These are phyloP conservation scores for Oryza australiensis DNA, from an alignment of 176 grass and related monocot genomes.

Conservation along the genomic window DNA sequence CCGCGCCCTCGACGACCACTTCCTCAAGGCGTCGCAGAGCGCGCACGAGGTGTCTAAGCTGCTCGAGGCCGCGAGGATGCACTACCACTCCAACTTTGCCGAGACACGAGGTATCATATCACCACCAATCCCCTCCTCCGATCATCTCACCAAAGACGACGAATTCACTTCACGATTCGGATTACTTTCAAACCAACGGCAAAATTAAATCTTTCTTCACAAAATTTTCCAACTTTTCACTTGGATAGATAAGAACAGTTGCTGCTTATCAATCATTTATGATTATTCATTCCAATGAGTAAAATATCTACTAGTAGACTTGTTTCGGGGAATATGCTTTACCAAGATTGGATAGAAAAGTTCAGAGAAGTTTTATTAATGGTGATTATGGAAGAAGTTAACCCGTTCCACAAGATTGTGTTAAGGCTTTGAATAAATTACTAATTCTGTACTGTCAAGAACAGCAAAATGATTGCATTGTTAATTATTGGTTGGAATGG, in stretches of 20 bases:
- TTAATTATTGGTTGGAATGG: background rate
- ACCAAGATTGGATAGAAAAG: background rate
- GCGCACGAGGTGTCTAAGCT: conserved; percentile 84
- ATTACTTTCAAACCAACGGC: no score
- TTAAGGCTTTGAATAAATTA: conserved; percentile 1
- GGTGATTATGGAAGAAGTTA: background rate
- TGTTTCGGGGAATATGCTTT: background rate
- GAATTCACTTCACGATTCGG: background rate
- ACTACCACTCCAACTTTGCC: conserved; percentile 96
- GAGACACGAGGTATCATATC: conserved; percentile 70
- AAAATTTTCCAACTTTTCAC: background rate
- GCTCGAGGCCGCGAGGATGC: conserved; percentile 85
- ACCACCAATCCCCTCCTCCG: no score
- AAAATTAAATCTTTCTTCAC: background rate
- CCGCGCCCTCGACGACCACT: conserved; percentile 65
- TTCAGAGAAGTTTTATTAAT: background rate
- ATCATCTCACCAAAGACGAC: background rate
- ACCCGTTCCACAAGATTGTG: conserved; percentile 17
- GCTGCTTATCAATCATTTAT: background rate
- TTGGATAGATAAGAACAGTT: background rate
- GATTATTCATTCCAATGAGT: background rate
- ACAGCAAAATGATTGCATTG: background rate
- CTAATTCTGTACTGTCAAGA: conserved; percentile 18
- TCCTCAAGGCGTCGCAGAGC: conserved; percentile 70
- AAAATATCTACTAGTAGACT: background rate